These are phyloP conservation scores for Graphilbum fragrans DNA, from an alignment of 2,329 filamentous ascomycete species.

Conservation along the genomic window DNA sequence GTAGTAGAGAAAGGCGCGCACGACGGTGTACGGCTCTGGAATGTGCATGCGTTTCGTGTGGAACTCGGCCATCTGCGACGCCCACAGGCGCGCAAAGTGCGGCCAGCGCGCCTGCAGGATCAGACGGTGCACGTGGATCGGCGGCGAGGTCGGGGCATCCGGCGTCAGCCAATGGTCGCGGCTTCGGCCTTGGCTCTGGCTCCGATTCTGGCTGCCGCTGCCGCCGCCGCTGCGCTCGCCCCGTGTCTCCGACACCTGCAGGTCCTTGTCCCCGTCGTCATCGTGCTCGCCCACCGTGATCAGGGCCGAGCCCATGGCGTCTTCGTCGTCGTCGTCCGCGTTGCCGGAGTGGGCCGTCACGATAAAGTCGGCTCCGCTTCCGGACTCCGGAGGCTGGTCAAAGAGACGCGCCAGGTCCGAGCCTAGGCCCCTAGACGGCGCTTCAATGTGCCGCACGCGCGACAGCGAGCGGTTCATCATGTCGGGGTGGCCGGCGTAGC, in stretches of 20 bases:
- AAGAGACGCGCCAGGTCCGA: conserved; percentile 79
- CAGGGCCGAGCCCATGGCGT: conserved; percentile 40
- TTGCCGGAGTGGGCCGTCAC: conserved; percentile 81
- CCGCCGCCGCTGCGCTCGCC: not conserved
- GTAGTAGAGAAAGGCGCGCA: conserved; percentile 90
- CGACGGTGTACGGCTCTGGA: conserved; percentile 86
- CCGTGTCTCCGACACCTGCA: not conserved
- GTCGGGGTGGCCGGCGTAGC: conserved; percentile 35
- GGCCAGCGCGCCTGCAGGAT: conserved; percentile 94
- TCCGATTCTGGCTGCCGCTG: not conserved
- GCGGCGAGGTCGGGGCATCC: conserved; percentile 56
- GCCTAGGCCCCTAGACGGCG: conserved; percentile 59
- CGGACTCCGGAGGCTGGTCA: conserved; percentile 70
- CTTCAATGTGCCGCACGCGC: conserved; percentile 32
- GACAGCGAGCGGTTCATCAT: conserved; percentile 31
- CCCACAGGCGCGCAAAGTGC: conserved; percentile 86
- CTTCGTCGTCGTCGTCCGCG: conserved; percentile 41
- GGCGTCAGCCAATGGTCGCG: conserved; percentile 46
- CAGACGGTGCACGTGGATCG: conserved; percentile 90
- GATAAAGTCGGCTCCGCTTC: conserved; percentile 80
- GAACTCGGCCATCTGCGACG: conserved; percentile 92
- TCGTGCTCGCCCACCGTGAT: conserved; percentile 25
- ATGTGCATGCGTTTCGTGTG: conserved; percentile 98
- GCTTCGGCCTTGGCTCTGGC: not conserved
- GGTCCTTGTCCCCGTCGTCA: not conserved